phyloP scores from a whole-genome alignment of 106 monocot genomes.

The Narthecium ossifragum region DNA sequence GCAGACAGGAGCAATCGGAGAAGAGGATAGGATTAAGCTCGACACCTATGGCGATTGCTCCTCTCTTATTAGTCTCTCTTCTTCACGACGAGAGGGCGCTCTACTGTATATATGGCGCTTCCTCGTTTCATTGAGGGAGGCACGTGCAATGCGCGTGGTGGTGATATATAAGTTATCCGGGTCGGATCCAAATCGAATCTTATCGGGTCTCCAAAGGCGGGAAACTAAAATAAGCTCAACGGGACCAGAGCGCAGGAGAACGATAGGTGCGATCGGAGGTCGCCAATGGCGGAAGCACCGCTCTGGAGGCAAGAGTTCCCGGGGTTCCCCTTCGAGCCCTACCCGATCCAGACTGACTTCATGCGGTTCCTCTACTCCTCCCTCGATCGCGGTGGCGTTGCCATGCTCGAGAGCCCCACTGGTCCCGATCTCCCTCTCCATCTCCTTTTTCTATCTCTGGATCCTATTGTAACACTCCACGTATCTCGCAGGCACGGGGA shows the following conservation, averaged over 20 bases:
- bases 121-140: no score
- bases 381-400: slow-evolving; percentile 66
- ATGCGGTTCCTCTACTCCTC: slow-evolving; percentile 85
- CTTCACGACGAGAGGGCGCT: no score
- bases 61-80: no score
- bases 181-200: not conserved
- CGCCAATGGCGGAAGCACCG: not conserved
- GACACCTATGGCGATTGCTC: no score
- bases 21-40: no score
- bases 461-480: not conserved
- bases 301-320: slow-evolving; percentile 52
- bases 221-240: not conserved
- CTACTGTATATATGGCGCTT: no score
- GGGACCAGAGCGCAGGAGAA: not conserved
- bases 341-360: slow-evolving; percentile 89
- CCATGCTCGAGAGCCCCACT: slow-evolving; percentile 97
- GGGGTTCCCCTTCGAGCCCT: slow-evolving; percentile 88
- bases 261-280: slow-evolving; percentile 1
- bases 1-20: no score
- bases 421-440: slow-evolving; percentile 23
- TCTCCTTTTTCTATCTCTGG: not conserved
- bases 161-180: not conserved
- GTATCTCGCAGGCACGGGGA: slow-evolving; percentile 61
- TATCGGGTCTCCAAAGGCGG: not conserved
- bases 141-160: no score